phyloP scores from a whole-genome alignment of 2,329 filamentous ascomycete species.

The Penicillium sp. region DNA sequence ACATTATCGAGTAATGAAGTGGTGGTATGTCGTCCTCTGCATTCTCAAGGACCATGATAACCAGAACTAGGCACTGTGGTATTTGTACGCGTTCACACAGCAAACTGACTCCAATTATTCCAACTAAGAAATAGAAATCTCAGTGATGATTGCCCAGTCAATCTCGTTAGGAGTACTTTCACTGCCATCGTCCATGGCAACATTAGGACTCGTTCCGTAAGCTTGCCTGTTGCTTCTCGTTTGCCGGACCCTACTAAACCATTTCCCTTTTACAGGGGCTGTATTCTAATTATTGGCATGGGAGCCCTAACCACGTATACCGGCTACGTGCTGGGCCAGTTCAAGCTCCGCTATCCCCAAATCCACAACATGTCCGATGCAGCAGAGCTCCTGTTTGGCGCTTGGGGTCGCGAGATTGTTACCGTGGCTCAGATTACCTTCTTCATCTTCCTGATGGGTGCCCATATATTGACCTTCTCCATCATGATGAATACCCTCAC shows the following conservation, averaged over 20 bases:
- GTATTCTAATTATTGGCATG: slow-evolving; percentile 59
- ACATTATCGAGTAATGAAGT: not conserved
- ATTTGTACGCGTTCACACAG: not conserved
- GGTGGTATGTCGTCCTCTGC: not conserved
- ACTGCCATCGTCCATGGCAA: slow-evolving; percentile 58
- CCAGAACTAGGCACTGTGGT: not conserved
- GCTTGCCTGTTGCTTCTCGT: slow-evolving; percentile 20
- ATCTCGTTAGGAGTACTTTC: slow-evolving; percentile 63
- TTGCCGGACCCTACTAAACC: too few species aligned
- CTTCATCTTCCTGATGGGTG: slow-evolving; percentile 70
- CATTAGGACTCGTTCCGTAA: slow-evolving; percentile 59
- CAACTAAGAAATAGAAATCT: not conserved
- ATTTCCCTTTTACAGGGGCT: slow-evolving; percentile 39
- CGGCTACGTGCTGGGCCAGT: slow-evolving; percentile 63
- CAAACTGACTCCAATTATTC: not conserved
- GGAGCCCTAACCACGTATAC: slow-evolving; percentile 63
- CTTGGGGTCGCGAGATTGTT: slow-evolving; percentile 64
- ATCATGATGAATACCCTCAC: slow-evolving; percentile 71
- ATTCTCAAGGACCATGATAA: not conserved
- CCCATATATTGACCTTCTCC: slow-evolving; percentile 72
- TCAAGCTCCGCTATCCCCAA: slow-evolving; percentile 61
- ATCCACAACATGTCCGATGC: slow-evolving; percentile 72
- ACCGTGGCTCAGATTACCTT: slow-evolving; percentile 66
- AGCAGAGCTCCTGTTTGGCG: slow-evolving; percentile 66
- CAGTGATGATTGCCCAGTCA: slow-evolving; percentile 64